Evolutionary conservation across 1,284 basidiomycete species (phyloP).

Genomic region (Irpex sp.): DNA sequence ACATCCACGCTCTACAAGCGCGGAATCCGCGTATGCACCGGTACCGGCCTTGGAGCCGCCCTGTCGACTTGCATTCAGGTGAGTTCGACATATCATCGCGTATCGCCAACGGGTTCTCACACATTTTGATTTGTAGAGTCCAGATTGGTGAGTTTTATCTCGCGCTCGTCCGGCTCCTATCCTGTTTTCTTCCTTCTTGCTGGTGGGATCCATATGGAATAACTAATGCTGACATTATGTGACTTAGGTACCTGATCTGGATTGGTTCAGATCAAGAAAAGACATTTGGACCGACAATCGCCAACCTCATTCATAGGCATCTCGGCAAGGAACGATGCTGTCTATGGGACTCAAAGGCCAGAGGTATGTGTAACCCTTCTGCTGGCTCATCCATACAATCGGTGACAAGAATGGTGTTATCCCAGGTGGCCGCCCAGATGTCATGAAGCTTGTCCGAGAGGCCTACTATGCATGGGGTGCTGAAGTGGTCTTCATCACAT

Average conservation of each 20-base stretch:
- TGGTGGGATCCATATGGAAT: not conserved
- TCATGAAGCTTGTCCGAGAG: conserved; percentile 38
- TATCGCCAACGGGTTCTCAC: not conserved
- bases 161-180: conserved; percentile 3
- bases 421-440: conserved; percentile 38
- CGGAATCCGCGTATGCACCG: conserved; percentile 42
- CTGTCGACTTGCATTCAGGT: conserved; percentile 40
- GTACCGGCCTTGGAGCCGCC: conserved; percentile 41
- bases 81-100: conserved; percentile 1
- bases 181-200: not conserved
- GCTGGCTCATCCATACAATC: not conserved
- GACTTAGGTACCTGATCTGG: conserved; percentile 60
- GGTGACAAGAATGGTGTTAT: not conserved
- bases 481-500: conserved; percentile 67
- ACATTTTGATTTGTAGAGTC: conserved; percentile 36
- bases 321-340: conserved; percentile 52
- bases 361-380: conserved; percentile 35
- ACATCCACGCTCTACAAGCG: conserved; percentile 41
- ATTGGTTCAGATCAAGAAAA: conserved; percentile 43
- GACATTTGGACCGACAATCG: conserved; percentile 40
- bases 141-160: conserved; percentile 47
- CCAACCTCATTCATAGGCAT: conserved; percentile 46
- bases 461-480: conserved; percentile 36
- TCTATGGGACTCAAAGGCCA: conserved; percentile 61
- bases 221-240: not conserved